Base-by-base conservation (phyloP, 495 filamentous ascomycete genomes). In the Ascobolus immersus region DNA sequence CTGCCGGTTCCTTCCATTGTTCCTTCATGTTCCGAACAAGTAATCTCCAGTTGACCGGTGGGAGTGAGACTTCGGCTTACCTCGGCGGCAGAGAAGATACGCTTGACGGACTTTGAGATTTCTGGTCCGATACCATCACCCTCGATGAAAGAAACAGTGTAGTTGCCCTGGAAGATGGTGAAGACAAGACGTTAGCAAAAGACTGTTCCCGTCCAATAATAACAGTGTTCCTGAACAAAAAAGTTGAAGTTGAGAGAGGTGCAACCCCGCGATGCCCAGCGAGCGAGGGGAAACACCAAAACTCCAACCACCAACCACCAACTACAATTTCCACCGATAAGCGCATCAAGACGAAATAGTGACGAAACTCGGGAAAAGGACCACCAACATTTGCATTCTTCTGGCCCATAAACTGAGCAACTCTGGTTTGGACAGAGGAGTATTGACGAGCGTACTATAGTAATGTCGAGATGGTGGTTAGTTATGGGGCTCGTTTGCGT, bases 91-190 rank as follows among this genome's bases (percentile, higher is more conserved):
- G 71, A 63, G 59, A 89, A 96, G 55, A 96, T 94, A 53, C 91
- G 77, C 65, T 92, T 93, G 39, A 96, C 79, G 18, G 82, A 82
- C 56, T 89, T 77, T 41, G 86, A 71, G 49, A 96, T 94, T 58
- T 96, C 82, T 36, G 84, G 84, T 38, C 86, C 86, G 51, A 96
- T 96, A 53, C 86, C 86, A 49, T 94, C 86, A 59, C 86, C 86
- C 62, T 96, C 86, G 43, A 96, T 96, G 54, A 96, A 63, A 46
- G 79, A 86, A 47, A 94, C 84, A 27, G 73, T 77, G 65, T 75
- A 96, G 55, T 78, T 78, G 48, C 84, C 86, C 84, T 93, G 22
- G 7, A 25, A n/a, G n/a, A 25, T 25, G 7, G n/a, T n/a, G n/a
- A n/a, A n/a, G 48, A 34, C 21, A 29, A 31, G 26, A 35, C 26